A percentile compares a stretch with the other conserved stretches of the same genome.
Conservation (phyloP, 1,139 yeast genomes). For the Geotrichum klebahnii region DNA sequence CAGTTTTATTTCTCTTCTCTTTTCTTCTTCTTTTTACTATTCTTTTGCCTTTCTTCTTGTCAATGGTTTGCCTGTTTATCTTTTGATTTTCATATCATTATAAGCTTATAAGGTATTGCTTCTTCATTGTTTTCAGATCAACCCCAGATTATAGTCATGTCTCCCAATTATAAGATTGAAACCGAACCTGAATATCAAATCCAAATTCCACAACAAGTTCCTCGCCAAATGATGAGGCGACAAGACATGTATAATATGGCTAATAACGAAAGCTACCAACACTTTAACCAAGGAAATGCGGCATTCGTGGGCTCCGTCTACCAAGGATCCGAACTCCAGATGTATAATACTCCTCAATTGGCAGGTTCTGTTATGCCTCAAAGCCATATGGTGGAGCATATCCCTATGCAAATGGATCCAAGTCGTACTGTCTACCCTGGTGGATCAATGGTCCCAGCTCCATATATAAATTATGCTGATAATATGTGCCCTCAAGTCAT, state of each 20-base stretch:
- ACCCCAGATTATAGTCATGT: neutral
- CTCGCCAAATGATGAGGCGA: conserved; percentile 10
- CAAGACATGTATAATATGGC: neutral
- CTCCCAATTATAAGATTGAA: conserved; percentile 10
- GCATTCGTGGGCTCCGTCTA: too few relatives aligned
- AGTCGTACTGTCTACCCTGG: too few relatives aligned
- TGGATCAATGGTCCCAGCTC: neutral
- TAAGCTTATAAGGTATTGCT: neutral
- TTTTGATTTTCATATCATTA: neutral
- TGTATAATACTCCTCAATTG: too few relatives aligned
- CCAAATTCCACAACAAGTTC: conserved; percentile 3
- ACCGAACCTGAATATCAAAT: conserved; percentile 7
- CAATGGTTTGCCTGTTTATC: neutral
- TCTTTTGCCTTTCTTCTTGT: neutral
- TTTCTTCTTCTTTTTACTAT: neutral
- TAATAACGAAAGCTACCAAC: neutral
- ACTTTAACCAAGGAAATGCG: neutral
- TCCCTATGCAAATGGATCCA: too few relatives aligned
- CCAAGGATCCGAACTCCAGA: too few relatives aligned
- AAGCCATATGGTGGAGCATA: too few relatives aligned
- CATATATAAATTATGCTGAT: neutral
- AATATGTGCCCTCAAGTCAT: neutral
- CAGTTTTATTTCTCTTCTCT: neutral
- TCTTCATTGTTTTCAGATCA: neutral
- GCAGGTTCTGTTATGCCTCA: too few relatives aligned